phyloP scores from a whole-genome alignment of 768 basidiomycete species.

The Agaricus blazei region DNA sequence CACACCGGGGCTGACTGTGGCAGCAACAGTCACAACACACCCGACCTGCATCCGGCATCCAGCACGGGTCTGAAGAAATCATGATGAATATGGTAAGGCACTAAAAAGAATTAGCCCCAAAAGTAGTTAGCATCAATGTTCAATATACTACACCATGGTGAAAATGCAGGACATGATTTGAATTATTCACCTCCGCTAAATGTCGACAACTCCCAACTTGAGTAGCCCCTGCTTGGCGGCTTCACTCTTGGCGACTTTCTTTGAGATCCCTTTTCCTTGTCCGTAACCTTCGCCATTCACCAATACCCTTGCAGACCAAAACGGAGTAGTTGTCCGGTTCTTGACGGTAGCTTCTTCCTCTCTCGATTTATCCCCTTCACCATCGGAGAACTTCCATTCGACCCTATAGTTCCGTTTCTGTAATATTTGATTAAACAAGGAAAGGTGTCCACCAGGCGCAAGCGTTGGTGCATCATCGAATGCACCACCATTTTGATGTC shows the following conservation, averaged over 20 bases:
- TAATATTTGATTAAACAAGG: constrained; percentile 75
- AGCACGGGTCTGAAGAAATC: constrained; percentile 11
- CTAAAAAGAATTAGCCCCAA: constrained; percentile 1
- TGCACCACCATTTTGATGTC: neutral
- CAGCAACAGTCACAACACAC: neutral
- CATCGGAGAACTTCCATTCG: constrained; percentile 67
- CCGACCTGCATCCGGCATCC: constrained; percentile 4
- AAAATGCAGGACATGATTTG: neutral
- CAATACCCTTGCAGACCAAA: constrained; percentile 66
- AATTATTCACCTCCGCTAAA: constrained; percentile 34
- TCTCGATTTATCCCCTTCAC: constrained; percentile 13
- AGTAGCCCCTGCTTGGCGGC: constrained; percentile 72
- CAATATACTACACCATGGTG: neutral
- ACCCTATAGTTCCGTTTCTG: constrained; percentile 52
- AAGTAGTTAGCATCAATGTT: neutral
- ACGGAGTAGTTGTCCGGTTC: constrained; percentile 62
- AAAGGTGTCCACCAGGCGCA: constrained; percentile 57
- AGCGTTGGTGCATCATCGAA: constrained; percentile 14
- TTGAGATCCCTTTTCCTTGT: constrained; percentile 63
- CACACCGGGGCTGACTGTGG: constrained; percentile 10
- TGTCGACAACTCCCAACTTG: constrained; percentile 43
- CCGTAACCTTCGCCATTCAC: constrained; percentile 60
- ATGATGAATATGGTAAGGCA: neutral
- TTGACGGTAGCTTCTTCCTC: constrained; percentile 22
- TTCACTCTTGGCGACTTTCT: constrained; percentile 76